These are phyloP conservation scores for Scheffersomyces stipitis DNA, from an alignment of 805 yeast species.

Conservation along the genomic window DNA sequence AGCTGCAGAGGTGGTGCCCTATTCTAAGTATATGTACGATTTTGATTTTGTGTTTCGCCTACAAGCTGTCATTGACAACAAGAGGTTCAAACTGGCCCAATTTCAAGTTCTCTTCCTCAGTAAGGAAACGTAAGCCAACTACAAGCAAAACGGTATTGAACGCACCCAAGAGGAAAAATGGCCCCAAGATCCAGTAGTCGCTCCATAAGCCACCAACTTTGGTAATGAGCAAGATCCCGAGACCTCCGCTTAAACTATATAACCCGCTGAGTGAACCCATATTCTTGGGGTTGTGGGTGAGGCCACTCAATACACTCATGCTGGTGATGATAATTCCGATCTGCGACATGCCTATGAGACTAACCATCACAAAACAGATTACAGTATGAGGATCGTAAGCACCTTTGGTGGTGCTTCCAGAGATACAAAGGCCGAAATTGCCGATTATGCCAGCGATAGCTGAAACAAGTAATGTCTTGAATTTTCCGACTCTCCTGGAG, in stretches of 20 bases:
- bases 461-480: constrained; percentile 32
- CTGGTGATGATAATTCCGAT: constrained; percentile 63
- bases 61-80: no score
- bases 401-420: constrained; percentile 11
- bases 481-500: constrained; percentile 27
- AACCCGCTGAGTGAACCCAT: constrained; percentile 72
- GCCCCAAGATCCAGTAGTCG: constrained; percentile 57
- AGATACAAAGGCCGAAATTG: constrained; percentile 28
- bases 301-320: constrained; percentile 51
- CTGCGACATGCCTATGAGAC: constrained; percentile 56
- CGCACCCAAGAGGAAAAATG: constrained; percentile 53
- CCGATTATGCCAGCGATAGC: constrained; percentile 46
- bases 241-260: constrained; percentile 65
- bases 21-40: no score
- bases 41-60: no score
- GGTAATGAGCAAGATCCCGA: constrained; percentile 61
- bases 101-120: no score
- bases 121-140: not conserved
- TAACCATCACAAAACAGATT: constrained; percentile 40
- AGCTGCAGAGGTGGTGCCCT: no score
- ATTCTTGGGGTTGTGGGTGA: constrained; percentile 40
- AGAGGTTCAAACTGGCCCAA: no score
- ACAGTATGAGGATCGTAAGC: constrained; percentile 35
- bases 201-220: constrained; percentile 63
- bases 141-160: constrained; percentile 32